phyloP scores from a whole-genome alignment of 805 yeast species.

The Lipomyces lipofer region DNA sequence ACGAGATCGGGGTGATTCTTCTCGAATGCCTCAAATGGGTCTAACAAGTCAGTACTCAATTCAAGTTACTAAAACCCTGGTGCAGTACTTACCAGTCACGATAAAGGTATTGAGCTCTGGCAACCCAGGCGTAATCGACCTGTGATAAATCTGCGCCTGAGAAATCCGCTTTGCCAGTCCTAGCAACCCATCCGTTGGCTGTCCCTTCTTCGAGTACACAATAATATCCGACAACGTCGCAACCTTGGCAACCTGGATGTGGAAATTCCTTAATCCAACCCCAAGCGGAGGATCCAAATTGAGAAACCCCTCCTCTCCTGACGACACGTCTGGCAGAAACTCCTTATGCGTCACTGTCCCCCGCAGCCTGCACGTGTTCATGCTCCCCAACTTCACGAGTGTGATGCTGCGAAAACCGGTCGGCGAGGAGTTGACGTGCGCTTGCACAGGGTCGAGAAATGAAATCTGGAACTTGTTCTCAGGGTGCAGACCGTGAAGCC shows the following conservation, averaged over 20 bases:
- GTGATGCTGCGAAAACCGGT: slow-evolving; percentile 20
- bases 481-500: slow-evolving; percentile 79
- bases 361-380: slow-evolving; percentile 11
- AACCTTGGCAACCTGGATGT: slow-evolving; percentile 78
- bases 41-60: slow-evolving; percentile 1
- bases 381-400: slow-evolving; percentile 24
- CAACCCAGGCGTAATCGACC: slow-evolving; percentile 13
- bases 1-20: slow-evolving; percentile 24
- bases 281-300: slow-evolving; percentile 70
- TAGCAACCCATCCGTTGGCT: slow-evolving; percentile 27
- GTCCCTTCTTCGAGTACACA: slow-evolving; percentile 55
- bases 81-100: slow-evolving; percentile 19
- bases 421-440: slow-evolving; percentile 35
- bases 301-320: slow-evolving; percentile 42
- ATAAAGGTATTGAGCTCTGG: slow-evolving; percentile 28
- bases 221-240: slow-evolving; percentile 73
- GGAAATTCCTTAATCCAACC: slow-evolving; percentile 78
- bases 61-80: no score
- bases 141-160: slow-evolving; percentile 29
- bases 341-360: slow-evolving; percentile 33
- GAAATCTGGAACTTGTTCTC: slow-evolving; percentile 56
- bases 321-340: slow-evolving; percentile 19
- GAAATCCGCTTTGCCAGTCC: slow-evolving; percentile 23
- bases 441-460: slow-evolving; percentile 43
- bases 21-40: slow-evolving; percentile 32